Evolutionary conservation across 257 asterid species (phyloP).

Genomic region (Lavandula angustifolia): DNA sequence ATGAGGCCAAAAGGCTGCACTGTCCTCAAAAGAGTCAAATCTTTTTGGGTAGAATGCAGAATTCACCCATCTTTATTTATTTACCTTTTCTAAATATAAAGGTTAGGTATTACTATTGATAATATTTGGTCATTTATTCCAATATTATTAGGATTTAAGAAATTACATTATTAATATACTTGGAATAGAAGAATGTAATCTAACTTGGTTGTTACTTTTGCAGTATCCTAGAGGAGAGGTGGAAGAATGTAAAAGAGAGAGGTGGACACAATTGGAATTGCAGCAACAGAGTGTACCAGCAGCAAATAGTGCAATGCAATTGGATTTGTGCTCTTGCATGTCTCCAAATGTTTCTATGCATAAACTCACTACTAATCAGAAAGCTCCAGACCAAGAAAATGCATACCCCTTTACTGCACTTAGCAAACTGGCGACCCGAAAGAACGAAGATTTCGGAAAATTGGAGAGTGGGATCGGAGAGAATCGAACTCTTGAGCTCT

Average conservation of each 20-base stretch:
- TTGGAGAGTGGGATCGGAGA: slow-evolving; percentile 7
- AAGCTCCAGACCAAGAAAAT: slow-evolving; percentile 33
- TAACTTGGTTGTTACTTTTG: not conserved
- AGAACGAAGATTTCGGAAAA: slow-evolving; percentile 9
- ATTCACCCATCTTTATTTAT: slow-evolving; percentile 20
- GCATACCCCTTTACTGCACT: slow-evolving; percentile 22
- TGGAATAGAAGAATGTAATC: not conserved
- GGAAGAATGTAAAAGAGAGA: slow-evolving; percentile 39
- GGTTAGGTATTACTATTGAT: not conserved
- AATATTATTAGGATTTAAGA: too few species aligned
- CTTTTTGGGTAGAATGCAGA: slow-evolving; percentile 47
- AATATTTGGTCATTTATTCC: too few species aligned
- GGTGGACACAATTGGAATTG: slow-evolving; percentile 38
- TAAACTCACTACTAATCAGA: slow-evolving; percentile 23
- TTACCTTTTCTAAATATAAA: too few species aligned
- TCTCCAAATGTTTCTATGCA: slow-evolving; percentile 28
- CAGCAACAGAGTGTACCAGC: slow-evolving; percentile 27
- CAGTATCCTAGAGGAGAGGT: slow-evolving; percentile 37
- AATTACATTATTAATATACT: too few species aligned
- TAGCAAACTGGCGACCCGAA: slow-evolving; percentile 5
- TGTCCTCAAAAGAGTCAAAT: slow-evolving; percentile 33
- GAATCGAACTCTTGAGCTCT: slow-evolving; percentile 53
- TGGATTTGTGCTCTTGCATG: not conserved
- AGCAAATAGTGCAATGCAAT: slow-evolving; percentile 17
- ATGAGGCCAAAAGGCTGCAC: slow-evolving; percentile 41